phyloP scores from a whole-genome alignment of 495 filamentous ascomycete species.

The Trichocladium uniseriatum region DNA sequence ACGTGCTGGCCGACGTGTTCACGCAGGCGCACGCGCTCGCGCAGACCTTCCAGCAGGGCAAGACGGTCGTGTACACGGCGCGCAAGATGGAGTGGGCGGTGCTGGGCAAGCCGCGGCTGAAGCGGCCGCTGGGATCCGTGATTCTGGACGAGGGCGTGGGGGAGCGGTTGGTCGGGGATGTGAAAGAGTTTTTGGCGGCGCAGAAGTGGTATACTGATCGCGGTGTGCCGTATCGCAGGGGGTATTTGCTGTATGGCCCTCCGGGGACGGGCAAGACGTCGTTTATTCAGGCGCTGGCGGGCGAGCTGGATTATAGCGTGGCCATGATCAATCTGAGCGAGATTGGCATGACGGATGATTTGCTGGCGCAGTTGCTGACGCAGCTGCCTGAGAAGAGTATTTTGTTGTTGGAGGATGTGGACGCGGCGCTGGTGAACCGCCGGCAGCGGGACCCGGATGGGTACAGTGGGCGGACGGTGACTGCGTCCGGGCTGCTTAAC shows the following conservation, averaged over 20 bases:
- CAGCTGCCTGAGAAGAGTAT: slow-evolving; percentile 81
- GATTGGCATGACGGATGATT: slow-evolving; percentile 85
- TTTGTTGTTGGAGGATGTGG: slow-evolving; percentile 85
- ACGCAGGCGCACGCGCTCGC: slow-evolving; percentile 73
- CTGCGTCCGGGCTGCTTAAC: slow-evolving; percentile 89
- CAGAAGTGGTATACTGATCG: slow-evolving; percentile 87
- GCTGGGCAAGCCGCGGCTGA: slow-evolving; percentile 81
- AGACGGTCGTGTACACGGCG: slow-evolving; percentile 83
- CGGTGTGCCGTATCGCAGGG: slow-evolving; percentile 88
- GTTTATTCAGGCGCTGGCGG: slow-evolving; percentile 91
- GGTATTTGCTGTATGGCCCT: slow-evolving; percentile 88
- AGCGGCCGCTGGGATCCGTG: slow-evolving; percentile 80
- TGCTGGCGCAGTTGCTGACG: slow-evolving; percentile 76
- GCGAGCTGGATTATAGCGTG: slow-evolving; percentile 86
- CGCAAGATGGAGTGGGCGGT: slow-evolving; percentile 69
- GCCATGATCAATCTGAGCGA: slow-evolving; percentile 91
- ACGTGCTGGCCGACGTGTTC: slow-evolving; percentile 81
- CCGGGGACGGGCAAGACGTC: slow-evolving; percentile 93
- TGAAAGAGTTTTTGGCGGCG: slow-evolving; percentile 70
- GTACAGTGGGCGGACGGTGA: slow-evolving; percentile 83
- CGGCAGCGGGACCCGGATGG: slow-evolving; percentile 73
- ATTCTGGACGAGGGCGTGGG: slow-evolving; percentile 79
- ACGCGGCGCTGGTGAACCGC: slow-evolving; percentile 81
- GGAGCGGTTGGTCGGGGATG: slow-evolving; percentile 73
- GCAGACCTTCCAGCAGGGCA: slow-evolving; percentile 71